Evolutionary conservation across 1,284 basidiomycete genomes (phyloP).

Genomic region (Cryptococcus sp.): DNA sequence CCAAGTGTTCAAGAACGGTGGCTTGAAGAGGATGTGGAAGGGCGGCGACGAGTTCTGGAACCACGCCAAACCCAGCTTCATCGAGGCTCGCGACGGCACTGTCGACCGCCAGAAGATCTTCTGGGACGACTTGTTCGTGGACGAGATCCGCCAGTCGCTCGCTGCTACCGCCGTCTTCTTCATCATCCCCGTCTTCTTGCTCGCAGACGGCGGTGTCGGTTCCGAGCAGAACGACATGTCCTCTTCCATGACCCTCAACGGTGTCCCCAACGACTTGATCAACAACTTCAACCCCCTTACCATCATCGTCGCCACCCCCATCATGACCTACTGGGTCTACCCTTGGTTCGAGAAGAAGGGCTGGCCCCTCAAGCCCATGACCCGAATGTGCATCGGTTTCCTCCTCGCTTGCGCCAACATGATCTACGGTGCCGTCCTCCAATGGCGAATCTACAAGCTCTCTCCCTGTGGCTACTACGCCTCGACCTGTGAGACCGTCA

Average conservation of each 20-base stretch:
- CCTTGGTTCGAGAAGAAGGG: slow-evolving; percentile 52
- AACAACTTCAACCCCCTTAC: slow-evolving; percentile 56
- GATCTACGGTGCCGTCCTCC: slow-evolving; percentile 55
- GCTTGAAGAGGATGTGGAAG: slow-evolving; percentile 30
- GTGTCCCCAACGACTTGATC: slow-evolving; percentile 57
- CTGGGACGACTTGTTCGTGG: slow-evolving; percentile 58
- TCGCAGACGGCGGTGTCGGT: slow-evolving; percentile 56
- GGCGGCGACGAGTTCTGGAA: slow-evolving; percentile 54
- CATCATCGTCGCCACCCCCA: slow-evolving; percentile 54
- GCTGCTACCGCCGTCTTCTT: slow-evolving; percentile 56
- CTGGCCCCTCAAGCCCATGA: slow-evolving; percentile 43
- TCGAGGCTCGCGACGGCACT: slow-evolving; percentile 34
- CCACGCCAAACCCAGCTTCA: slow-evolving; percentile 53
- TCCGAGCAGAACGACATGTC: slow-evolving; percentile 53
- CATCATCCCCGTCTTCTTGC: slow-evolving; percentile 56
- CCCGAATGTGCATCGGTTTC: slow-evolving; percentile 43
- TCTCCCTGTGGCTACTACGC: slow-evolving; percentile 55
- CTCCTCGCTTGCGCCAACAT: slow-evolving; percentile 49
- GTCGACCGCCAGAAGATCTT: slow-evolving; percentile 48
- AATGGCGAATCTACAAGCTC: slow-evolving; percentile 56
- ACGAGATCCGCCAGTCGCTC: slow-evolving; percentile 55
- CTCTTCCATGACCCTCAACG: slow-evolving; percentile 53
- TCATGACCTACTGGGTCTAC: slow-evolving; percentile 56
- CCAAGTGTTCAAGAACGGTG: slow-evolving; percentile 34
- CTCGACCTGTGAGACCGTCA: slow-evolving; percentile 44